Base-by-base conservation (phyloP, 768 basidiomycete species). In the Hericium rajendrae region DNA sequence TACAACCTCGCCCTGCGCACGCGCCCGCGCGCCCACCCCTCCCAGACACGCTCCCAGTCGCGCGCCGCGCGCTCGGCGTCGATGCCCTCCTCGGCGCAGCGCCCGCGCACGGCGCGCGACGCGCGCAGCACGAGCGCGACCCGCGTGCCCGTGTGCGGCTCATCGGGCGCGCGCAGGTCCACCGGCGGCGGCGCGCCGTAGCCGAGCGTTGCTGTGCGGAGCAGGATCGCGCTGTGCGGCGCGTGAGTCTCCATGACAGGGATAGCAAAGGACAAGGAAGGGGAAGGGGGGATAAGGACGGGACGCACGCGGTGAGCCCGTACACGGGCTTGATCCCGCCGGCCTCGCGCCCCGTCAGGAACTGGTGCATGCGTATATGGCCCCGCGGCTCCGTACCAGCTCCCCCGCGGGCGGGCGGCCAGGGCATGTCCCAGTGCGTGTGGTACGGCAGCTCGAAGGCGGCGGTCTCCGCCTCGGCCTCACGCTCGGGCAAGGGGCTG, bases 251-350 rank as follows among this genome's bases (percentile, higher is more conserved):
- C n/a, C n/a, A n/a, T n/a, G n/a, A n/a, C n/a, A n/a, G n/a, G n/a
- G n/a, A n/a, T n/a, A n/a, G n/a, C n/a, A n/a, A n/a, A n/a, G n/a
- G n/a, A n/a, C n/a, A n/a, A n/a, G n/a, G n/a, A n/a, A n/a, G n/a
- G n/a, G n/a, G n/a, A n/a, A n/a, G n/a, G n/a, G n/a, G n/a, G n/a
- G n/a, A n/a, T n/a, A n/a, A n/a, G n/a, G n/a, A n/a, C n/a, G n/a
- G n/a, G n/a, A 79, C 87, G 60, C 67, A 94, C 91, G 91, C 83
- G 28, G 92, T 95, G 9, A 95, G 71, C 8, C 92, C 92, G 62
- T 84, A 90, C 0, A 94, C 81, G n/a, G 92, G 92, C 65, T 91
- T 94, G 13, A 91, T 80, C 0, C 92, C 91, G 13, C 85, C 84
- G 2, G 78, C 82, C 67, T 95, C 92, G 43, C 91, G 74, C 0